Percentiles rank a stretch among this genome's conserved stretches.
Evolutionary conservation across 345 rosid species (phyloP).

Genomic region (Cochlearia excelsa): DNA sequence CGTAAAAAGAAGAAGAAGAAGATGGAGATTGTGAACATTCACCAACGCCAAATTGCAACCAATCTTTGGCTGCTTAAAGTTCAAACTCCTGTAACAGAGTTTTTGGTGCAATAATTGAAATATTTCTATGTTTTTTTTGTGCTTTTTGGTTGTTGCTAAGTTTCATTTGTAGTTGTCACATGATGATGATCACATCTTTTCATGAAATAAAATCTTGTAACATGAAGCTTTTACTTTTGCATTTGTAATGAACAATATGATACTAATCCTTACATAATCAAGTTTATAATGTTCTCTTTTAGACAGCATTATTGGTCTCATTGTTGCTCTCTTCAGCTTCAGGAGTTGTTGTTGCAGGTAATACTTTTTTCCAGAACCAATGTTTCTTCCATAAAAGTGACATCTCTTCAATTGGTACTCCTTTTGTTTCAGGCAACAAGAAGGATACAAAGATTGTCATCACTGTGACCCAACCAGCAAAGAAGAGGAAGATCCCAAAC

Average conservation of each 20-base stretch:
- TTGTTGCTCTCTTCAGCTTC: slow-evolving; percentile 28
- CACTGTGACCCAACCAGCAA: slow-evolving; percentile 65
- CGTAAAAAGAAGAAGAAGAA: slow-evolving; percentile 1
- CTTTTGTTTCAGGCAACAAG: slow-evolving; percentile 84
- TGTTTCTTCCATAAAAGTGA: slow-evolving; percentile 76
- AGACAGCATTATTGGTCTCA: background rate
- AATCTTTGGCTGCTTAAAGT: no score
- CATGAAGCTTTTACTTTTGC: background rate
- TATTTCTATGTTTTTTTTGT: slow-evolving; percentile 8
- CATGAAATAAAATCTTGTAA: slow-evolving; percentile 1
- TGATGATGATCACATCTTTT: slow-evolving; percentile 2
- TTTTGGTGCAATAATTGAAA: background rate
- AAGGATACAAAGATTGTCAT: slow-evolving; percentile 80
- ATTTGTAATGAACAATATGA: background rate
- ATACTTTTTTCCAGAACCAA: slow-evolving; percentile 84
- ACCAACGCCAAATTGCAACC: background rate
- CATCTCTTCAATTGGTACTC: slow-evolving; percentile 94
- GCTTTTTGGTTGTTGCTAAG: background rate
- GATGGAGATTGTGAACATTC: no score
- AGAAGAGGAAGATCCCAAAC: slow-evolving; percentile 89
- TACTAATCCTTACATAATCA: no score
- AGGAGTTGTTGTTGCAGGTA: slow-evolving; percentile 39
- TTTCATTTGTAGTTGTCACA: slow-evolving; percentile 6
- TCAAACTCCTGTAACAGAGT: slow-evolving; percentile 1
- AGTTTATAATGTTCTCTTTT: no score